A percentile compares a stretch with the other conserved stretches of the same genome.
Evolutionary conservation across 106 monocot species (phyloP).

Genomic region (Dendrobium catenatum): DNA sequence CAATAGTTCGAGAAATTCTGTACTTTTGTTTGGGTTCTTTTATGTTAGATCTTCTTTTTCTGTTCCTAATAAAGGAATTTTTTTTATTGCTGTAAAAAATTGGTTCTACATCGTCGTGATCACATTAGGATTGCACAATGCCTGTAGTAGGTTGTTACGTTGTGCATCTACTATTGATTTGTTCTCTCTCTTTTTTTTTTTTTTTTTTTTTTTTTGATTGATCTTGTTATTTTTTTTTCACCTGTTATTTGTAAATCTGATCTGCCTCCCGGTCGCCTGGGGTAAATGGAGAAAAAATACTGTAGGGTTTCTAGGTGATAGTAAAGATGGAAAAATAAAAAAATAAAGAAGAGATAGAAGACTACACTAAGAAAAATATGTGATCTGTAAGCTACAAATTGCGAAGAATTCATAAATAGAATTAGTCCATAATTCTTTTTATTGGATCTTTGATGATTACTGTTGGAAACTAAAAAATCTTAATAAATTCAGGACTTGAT

Average conservation of each 20-base stretch:
- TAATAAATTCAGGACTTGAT: not conserved
- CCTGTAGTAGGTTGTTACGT: not conserved
- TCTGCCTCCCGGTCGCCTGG: not conserved
- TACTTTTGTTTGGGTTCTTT: not conserved
- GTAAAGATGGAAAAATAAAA: not conserved
- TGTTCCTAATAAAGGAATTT: not conserved
- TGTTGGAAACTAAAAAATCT: not conserved
- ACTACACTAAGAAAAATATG: not conserved
- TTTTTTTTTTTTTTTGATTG: not conserved
- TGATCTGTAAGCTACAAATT: not conserved
- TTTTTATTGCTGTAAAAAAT: not conserved
- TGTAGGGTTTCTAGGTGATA: not conserved
- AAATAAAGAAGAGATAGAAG: not conserved
- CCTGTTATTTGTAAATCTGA: not conserved
- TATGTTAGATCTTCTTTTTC: not conserved
- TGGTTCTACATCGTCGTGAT: not conserved
- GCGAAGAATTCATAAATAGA: not conserved
- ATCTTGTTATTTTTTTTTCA: not conserved
- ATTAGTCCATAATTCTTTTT: not conserved
- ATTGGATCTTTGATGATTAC: not conserved
- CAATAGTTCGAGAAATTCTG: not conserved
- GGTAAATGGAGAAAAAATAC: not conserved
- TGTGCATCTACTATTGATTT: not conserved
- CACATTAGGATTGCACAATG: not conserved
- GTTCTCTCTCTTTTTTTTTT: not conserved